Evolutionary conservation across 345 rosid species (phyloP), one percentile per base, ranked within the genome.

Genomic region (Rhodamnia argentea): DNA sequence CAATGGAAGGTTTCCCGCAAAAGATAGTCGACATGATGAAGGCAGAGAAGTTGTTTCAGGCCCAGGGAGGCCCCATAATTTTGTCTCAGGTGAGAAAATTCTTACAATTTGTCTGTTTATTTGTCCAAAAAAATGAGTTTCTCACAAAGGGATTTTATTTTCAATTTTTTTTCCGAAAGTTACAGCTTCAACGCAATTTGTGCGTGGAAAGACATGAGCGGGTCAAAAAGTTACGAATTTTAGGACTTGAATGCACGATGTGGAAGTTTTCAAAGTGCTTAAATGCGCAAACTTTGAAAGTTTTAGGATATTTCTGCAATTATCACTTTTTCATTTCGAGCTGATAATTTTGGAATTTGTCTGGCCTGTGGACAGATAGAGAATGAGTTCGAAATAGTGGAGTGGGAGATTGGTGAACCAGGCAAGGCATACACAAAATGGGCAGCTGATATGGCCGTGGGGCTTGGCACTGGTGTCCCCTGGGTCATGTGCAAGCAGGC

Each of bases 401-500:
- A 92, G 23, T 91, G 93, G 90, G 88, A 88, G 58, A 88, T 91
- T 70, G 96, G 96, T 5, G 89, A 87, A 86, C 81, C 88, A 78
- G 95, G 95, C 1, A 86, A 90, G 55, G 89, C 91, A 75, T 94
- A 93, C 85, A 89, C 90, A 60, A 86, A 91, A 47, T 94, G 95
- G 96, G 92, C 90, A 81, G 96, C 94, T 76, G 86, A 91, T 84
- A 93, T 92, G 95, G 96, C 95, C 54, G 82, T 92, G 51, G 89
- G 93, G 58, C 92, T 91, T 52, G 89, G 90, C 83, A 92, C 94
- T 13, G 95, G 95, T 57, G 95, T 94, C 84, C 96, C 96, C n/a
- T 93, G 95, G 96, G 87, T 86, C 92, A 87, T 87, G 88, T 86
- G 87, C 87, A 82, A 86, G 84, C 87, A 86, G 52, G 84, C 52